These are phyloP conservation scores for Lumnitzera littorea DNA, from an alignment of 345 rosid genomes.

Conservation along the genomic window DNA sequence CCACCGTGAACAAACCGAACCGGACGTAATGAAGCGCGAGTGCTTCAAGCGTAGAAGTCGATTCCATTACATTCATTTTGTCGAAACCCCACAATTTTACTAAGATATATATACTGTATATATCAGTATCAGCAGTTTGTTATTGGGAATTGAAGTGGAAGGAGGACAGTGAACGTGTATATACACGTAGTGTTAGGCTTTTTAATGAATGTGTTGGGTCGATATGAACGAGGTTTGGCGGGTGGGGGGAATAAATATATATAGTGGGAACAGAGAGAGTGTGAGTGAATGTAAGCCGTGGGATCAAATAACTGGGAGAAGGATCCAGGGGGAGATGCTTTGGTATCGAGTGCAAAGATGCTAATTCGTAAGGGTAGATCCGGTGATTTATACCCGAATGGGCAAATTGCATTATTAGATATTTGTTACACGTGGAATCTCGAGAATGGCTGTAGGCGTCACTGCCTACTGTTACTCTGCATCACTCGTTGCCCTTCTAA, in stretches of 20 bases:
- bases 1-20: slow-evolving; percentile 35
- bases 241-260: background rate
- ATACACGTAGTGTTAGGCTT: background rate
- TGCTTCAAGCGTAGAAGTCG: slow-evolving; percentile 43
- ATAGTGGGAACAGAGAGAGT: background rate
- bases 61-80: slow-evolving; percentile 16
- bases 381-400: too few species aligned
- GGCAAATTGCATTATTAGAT: too few species aligned
- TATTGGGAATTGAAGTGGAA: background rate
- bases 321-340: slow-evolving; percentile 30
- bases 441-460: too few species aligned
- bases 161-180: background rate
- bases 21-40: slow-evolving; percentile 36
- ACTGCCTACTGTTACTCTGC: too few species aligned
- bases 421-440: too few species aligned
- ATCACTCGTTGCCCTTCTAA: too few species aligned
- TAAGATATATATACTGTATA: too few species aligned
- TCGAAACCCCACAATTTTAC: background rate
- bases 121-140: background rate
- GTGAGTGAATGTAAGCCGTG: slow-evolving; percentile 13
- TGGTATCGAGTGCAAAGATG: slow-evolving; percentile 57
- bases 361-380: slow-evolving; percentile 4
- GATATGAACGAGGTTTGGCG: slow-evolving; percentile 3
- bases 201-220: background rate
- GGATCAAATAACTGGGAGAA: slow-evolving; percentile 16